phyloP scores from a whole-genome alignment of 768 basidiomycete genomes.

The Lentinula aciculospora region DNA sequence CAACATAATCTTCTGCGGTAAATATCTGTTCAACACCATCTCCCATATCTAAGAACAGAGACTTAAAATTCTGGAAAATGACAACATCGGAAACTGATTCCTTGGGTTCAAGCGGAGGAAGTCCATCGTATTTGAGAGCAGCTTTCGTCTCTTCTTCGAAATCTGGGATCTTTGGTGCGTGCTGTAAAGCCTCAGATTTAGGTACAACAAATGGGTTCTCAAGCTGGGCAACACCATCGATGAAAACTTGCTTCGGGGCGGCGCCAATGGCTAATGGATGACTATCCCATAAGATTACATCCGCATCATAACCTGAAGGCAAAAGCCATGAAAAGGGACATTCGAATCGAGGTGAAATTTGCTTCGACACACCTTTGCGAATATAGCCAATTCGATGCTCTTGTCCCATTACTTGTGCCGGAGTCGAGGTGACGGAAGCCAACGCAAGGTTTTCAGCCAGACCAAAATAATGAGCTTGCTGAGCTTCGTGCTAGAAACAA shows the following conservation, averaged over 20 bases:
- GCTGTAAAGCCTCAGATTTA: conserved; percentile 54
- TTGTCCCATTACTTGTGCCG: conserved; percentile 65
- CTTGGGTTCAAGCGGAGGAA: conserved; percentile 52
- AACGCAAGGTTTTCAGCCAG: conserved; percentile 61
- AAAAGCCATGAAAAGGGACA: neutral
- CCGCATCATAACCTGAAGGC: conserved; percentile 60
- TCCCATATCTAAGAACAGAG: conserved; percentile 35
- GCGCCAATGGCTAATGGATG: conserved; percentile 77
- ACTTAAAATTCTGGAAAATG: conserved; percentile 61
- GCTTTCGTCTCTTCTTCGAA: conserved; percentile 53
- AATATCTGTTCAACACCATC: conserved; percentile 25
- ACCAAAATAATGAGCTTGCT: conserved; percentile 73
- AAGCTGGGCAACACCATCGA: conserved; percentile 79
- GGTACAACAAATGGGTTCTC: conserved; percentile 31
- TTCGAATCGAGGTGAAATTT: neutral
- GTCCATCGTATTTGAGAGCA: conserved; percentile 54
- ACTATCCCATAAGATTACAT: conserved; percentile 71
- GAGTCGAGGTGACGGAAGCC: conserved; percentile 63
- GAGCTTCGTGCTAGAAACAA: conserved; percentile 50
- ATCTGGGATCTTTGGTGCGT: conserved; percentile 48
- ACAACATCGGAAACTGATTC: conserved; percentile 33
- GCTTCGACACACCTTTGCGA: conserved; percentile 36
- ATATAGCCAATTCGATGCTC: conserved; percentile 74
- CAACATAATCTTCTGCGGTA: conserved; percentile 12
- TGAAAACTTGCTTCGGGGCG: conserved; percentile 75